Base-by-base conservation (phyloP, 768 basidiomycete genomes). In the Leccinum longicurvipes region DNA sequence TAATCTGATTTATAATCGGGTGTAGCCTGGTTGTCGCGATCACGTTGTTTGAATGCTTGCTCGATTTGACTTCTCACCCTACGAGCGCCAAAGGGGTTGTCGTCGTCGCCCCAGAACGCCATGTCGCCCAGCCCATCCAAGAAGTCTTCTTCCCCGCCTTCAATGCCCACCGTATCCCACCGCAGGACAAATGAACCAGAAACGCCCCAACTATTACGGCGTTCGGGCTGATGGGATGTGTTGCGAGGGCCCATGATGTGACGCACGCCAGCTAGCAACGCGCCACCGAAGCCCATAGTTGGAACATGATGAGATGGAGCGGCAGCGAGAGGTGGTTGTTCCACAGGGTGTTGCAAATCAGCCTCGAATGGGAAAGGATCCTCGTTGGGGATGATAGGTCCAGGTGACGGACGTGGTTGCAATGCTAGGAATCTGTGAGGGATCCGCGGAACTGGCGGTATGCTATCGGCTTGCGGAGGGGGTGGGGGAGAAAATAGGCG, bases 221-320 rank as follows among this genome's bases (percentile, higher is more conserved):
- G 65, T 50, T 60, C 64, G 27, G 2, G 45, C 14, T 34, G 62
- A 23, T 62, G 63, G 17, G 48, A 11, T 10, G 54, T 29, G 28
- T 62, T 34, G 23, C 48, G 62, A 39, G 59, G 59, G 23, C 34
- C 53, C 7, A 68, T 59, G 32, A 69, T 56, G 44, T 67, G 73
- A 12, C 72, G 67, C 41, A 71, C 71, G 17, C 73, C 63, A 10
- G 84, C 75, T 6, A 87, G 70, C 4, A 87, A 61, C 3, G 82
- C 86, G 21, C 87, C 87, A 8, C 87, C 87, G 23, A 89, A 68
- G 14, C 83, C 84, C 77, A 89, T 82, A 7, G 74, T 58, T 19
- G 87, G 87, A 3, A 77, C 70, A 53, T 79, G 78, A 57, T 83
- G 83, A 44, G 84, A 84, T 4, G 79, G 78, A 24, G 75, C 69